Percentiles rank a stretch among this genome's conserved stretches.
Conservation (phyloP, 2,329 filamentous ascomycete genomes). For the Claviceps quebecensis region DNA sequence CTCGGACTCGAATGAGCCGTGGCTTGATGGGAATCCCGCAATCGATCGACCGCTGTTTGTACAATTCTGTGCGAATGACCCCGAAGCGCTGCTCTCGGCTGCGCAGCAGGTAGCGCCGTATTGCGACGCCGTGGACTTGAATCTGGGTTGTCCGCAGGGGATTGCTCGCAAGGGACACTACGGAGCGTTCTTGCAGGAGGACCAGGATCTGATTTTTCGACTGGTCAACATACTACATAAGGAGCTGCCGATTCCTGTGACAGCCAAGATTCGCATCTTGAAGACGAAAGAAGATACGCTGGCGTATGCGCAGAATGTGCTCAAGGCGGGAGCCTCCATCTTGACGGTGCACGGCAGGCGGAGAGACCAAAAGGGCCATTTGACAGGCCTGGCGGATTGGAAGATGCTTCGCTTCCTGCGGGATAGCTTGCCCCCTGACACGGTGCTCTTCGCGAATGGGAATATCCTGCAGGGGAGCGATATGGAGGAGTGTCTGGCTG, state of each 20-base stretch:
- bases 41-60: slow-evolving; percentile 85
- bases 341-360: slow-evolving; percentile 82
- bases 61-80: slow-evolving; percentile 88
- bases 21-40: slow-evolving; percentile 74
- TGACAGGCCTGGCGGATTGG: slow-evolving; percentile 92
- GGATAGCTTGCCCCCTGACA: slow-evolving; percentile 70
- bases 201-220: slow-evolving; percentile 68
- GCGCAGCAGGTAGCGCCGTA: slow-evolving; percentile 68
- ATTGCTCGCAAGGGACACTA: slow-evolving; percentile 87
- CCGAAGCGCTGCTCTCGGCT: slow-evolving; percentile 64
- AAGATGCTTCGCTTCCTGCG: slow-evolving; percentile 66
- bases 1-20: slow-evolving; percentile 24
- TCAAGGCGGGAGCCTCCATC: slow-evolving; percentile 80
- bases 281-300: slow-evolving; percentile 79
- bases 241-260: slow-evolving; percentile 69
- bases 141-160: slow-evolving; percentile 89
- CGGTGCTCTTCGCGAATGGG: slow-evolving; percentile 92
- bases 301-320: slow-evolving; percentile 75
- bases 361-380: slow-evolving; percentile 88
- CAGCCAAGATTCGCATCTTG: slow-evolving; percentile 84
- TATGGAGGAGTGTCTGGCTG: slow-evolving; percentile 61
- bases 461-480: slow-evolving; percentile 77
- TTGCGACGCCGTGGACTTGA: slow-evolving; percentile 91
- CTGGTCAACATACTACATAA: slow-evolving; percentile 73
- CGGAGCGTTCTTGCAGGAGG: slow-evolving; percentile 87